Conservation (phyloP, 2,329 filamentous ascomycete species). For the Colletotrichum ledebouriae region DNA sequence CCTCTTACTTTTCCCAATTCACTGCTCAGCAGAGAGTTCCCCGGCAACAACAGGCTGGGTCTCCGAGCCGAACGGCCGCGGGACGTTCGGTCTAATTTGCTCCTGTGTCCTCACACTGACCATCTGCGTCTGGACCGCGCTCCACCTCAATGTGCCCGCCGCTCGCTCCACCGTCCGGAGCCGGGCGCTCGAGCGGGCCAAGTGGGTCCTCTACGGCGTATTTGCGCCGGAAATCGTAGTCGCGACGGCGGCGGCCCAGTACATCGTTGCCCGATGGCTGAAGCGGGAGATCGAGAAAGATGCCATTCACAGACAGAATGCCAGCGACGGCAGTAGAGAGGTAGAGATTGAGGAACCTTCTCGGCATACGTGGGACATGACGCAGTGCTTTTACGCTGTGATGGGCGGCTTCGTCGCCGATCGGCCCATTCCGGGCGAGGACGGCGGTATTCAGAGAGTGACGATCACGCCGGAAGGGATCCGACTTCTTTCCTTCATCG, state of each 20-base stretch:
- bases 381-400: constrained; percentile 49
- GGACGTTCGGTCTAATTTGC: constrained; percentile 49
- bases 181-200: constrained; percentile 40
- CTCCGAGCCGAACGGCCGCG: constrained; percentile 46
- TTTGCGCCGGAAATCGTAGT: constrained; percentile 51
- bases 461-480: constrained; percentile 37
- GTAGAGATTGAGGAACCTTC: not conserved
- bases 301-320: not conserved
- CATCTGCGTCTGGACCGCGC: constrained; percentile 52
- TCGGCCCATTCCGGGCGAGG: constrained; percentile 9
- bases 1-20: not conserved
- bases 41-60: constrained; percentile 15
- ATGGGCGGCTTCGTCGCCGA: constrained; percentile 50
- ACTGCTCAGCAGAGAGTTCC: not conserved
- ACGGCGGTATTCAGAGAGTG: constrained; percentile 1
- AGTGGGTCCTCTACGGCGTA: constrained; percentile 50
- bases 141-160: constrained; percentile 52
- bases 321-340: rapidly evolving
- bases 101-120: constrained; percentile 51
- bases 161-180: constrained; percentile 22
- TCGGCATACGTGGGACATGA: constrained; percentile 40
- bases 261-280: constrained; percentile 39
- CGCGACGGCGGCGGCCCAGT: constrained; percentile 48
- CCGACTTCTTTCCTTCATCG: constrained; percentile 27
- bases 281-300: constrained; percentile 36